Base-by-base conservation (phyloP, 192 early-diverging fungal genomes). In the Coemansia sp. region DNA sequence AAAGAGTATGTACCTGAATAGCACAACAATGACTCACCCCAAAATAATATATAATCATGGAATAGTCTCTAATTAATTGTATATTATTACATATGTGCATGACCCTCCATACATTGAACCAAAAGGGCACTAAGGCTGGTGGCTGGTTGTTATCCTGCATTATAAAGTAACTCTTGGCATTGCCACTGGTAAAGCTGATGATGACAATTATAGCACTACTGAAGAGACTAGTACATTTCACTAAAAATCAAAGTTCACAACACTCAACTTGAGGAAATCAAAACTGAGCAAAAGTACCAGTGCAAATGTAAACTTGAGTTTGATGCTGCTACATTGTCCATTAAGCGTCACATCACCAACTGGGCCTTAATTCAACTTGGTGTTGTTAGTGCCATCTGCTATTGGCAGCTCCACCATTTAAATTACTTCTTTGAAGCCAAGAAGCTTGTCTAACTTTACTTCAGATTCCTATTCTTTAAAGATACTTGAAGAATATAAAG, bases 291-390 rank as follows among this genome's bases (percentile, higher is more conserved):
- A 76, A 84, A 86, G 55, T 95, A 92, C 79, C 95, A 95, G 84
- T 85, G 93, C 39, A 93, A 95, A 65, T 85, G 92, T 30, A 95
- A 99, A 73, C 85, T 83, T 27, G 93, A 94, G 85, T 98, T 97
- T 85, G 89, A 96, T 65, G 82, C 93, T 68, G 86, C 88, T 62
- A 94, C 92, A 39, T 91, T 96, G 74, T 74, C 78, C 9, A 92
- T 93, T 64, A 98, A 95, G 82, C 78, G 87, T 24, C 90, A 90
- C 40, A 89, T 94, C 30, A 87, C 95, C 1, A 88, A 84, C 78
- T 97, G 94, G 91, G 94, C 93, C 8, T 76, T 99, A 56, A 80
- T 91, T 15, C 97, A 99, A 75, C 64, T 98, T 29, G 64, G 86
- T 38, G 85, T 97, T 27, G 82, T 98, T 32, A 90, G 85, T 22